Conservation (phyloP, 805 yeast species). For the Debaryomyces prosopidis region DNA sequence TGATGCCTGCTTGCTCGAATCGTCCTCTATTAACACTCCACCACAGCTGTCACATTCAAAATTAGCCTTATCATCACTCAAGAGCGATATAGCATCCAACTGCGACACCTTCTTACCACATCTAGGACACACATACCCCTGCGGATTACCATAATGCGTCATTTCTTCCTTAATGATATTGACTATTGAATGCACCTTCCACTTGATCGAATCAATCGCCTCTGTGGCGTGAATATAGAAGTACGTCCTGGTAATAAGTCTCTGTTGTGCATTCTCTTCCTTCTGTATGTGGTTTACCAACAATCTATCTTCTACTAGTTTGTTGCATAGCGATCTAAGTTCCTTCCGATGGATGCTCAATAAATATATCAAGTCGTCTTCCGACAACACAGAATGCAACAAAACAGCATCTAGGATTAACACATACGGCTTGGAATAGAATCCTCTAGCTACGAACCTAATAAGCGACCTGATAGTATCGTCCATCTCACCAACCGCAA, state of each 20-base stretch:
- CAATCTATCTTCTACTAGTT: slow-evolving; percentile 80
- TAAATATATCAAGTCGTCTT: slow-evolving; percentile 82
- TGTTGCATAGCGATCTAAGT: slow-evolving; percentile 76
- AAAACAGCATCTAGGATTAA: slow-evolving; percentile 84
- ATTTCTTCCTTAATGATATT: slow-evolving; percentile 77
- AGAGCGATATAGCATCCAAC: slow-evolving; percentile 80
- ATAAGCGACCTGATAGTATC: slow-evolving; percentile 54
- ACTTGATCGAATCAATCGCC: slow-evolving; percentile 92
- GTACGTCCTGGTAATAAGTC: slow-evolving; percentile 75
- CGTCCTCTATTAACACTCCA: slow-evolving; percentile 79
- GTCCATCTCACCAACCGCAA: slow-evolving; percentile 28
- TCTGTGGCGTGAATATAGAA: slow-evolving; percentile 88
- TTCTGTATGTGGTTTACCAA: slow-evolving; percentile 70
- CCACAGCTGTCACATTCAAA: slow-evolving; percentile 87
- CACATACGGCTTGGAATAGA: slow-evolving; percentile 81
- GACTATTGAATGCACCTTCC: slow-evolving; percentile 91
- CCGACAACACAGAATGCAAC: slow-evolving; percentile 86
- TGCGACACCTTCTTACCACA: slow-evolving; percentile 82
- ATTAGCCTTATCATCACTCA: slow-evolving; percentile 76
- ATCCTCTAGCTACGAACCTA: slow-evolving; percentile 81
- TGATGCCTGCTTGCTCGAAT: slow-evolving; percentile 77
- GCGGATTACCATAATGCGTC: slow-evolving; percentile 83
- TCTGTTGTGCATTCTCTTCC: slow-evolving; percentile 50
- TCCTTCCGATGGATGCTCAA: slow-evolving; percentile 86
- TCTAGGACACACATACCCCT: slow-evolving; percentile 88